Conservation (phyloP, 192 early-diverging fungal species). For the Coemansia asiatica region DNA sequence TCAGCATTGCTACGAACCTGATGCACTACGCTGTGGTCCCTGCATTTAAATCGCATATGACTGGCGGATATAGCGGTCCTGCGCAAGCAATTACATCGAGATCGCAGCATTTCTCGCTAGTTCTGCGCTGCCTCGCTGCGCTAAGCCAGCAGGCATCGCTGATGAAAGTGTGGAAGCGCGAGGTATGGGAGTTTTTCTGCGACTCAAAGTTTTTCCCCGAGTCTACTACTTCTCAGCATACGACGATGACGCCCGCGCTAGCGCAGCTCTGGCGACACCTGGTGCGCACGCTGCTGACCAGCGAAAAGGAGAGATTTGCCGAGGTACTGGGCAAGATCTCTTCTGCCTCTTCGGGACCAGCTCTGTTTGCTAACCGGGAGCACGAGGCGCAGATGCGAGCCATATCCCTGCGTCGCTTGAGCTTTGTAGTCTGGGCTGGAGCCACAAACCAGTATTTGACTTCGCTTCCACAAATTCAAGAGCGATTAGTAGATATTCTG, state of each 20-base stretch:
- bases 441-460: slow-evolving; percentile 73
- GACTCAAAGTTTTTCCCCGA: slow-evolving; percentile 51
- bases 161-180: slow-evolving; percentile 50
- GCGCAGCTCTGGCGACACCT: slow-evolving; percentile 67
- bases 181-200: slow-evolving; percentile 52
- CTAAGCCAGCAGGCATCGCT: slow-evolving; percentile 43
- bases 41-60: slow-evolving; percentile 61
- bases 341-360: slow-evolving; percentile 59
- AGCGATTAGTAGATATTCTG: slow-evolving; percentile 85
- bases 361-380: slow-evolving; percentile 81
- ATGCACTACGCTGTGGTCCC: slow-evolving; percentile 82
- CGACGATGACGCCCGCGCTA: slow-evolving; percentile 34
- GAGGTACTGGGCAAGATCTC: slow-evolving; percentile 76
- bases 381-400: slow-evolving; percentile 72
- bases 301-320: slow-evolving; percentile 75
- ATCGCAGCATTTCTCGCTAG: slow-evolving; percentile 39
- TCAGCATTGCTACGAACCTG: slow-evolving; percentile 65
- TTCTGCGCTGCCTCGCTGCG: slow-evolving; percentile 33
- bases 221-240: slow-evolving; percentile 6
- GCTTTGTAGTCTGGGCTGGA: slow-evolving; percentile 77
- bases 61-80: slow-evolving; percentile 48
- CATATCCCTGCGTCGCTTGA: slow-evolving; percentile 69
- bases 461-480: slow-evolving; percentile 77
- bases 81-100: slow-evolving; percentile 25
- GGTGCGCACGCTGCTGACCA: slow-evolving; percentile 65